Evolutionary conservation across 176 grass and related monocot genomes (phyloP), one percentile per base, ranked within the genome.

Genomic region (Tuctoria greenei): DNA sequence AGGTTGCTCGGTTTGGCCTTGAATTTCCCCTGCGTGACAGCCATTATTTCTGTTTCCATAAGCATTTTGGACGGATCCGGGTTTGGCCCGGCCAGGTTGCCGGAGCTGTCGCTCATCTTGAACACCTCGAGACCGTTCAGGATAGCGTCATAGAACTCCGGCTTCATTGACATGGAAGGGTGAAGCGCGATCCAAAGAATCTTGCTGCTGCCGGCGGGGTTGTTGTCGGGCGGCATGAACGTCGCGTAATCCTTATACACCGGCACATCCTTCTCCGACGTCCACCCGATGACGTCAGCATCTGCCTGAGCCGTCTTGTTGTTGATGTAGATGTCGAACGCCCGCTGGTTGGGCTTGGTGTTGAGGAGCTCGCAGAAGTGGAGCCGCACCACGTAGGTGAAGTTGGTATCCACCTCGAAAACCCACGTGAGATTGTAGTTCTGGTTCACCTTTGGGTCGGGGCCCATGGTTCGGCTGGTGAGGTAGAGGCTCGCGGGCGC

Each of bases 71-170:
- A 94, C 2, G 75, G 88, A 16, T 91, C 85, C 5, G 92, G 92
- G 21, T 91, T 91, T 2, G 85, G 92, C 15, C 88, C 92, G n/a
- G 88, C 88, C 5, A 94, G 73, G 80, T 94, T 91, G 5, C 88
- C 85, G 4, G 85, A 80, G n/a, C 57, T 61, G 41, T 91, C 85
- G 13, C 59, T 88, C 65, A 91, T 49, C 77, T 91, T 94, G 66
- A 94, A 91, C 38, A 94, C 69, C 75, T 94, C 92, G 5, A 94
- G 79, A 4, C 88, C 92, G 15, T 94, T 94, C 26, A 94, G 75
- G 3, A 84, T 6, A 2, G 92, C 72, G 41, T 94, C 79, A 2
- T 40, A 59, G 85, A 64, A 91, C 71, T 94, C 64, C 4, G 92
- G 55, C 16, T 47, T 75, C 10, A 11, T 10, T 0, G 20, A 6